Evolutionary conservation across 768 basidiomycete genomes (phyloP), one percentile per base, ranked within the genome.

Genomic region (Grammothele lineata): DNA sequence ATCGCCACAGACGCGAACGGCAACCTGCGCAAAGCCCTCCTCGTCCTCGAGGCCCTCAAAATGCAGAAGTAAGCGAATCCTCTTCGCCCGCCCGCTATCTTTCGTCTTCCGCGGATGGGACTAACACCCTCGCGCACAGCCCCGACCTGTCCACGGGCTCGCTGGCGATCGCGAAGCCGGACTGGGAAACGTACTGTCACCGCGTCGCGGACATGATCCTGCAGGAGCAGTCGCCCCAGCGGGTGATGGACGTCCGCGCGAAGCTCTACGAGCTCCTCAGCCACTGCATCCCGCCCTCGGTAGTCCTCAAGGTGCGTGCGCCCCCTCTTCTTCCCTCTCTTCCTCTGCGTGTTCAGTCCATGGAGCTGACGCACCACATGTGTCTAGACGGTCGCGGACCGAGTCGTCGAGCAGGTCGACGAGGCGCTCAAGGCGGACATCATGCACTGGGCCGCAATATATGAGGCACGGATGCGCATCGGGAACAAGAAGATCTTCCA

Each of bases 391-490:
- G 80, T 98, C 32, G 88, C 94, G 14, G 90, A 92, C 47, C 78
- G 83, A 7, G 78, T 98, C 14, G 83, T 92, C 21, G 87, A 92
- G 37, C 78, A 81, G 50, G 88, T 95, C 4, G 94, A 98, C 63
- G 93, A 97, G 62, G 75, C 74, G 41, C 63, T 99, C 47, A 96
- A 94, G 68, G 81, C 86, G 0, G 92, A 97, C 57, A 83, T 98
- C 57, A 89, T 97, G 75, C 92, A 96, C 62, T 98, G 94, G 94
- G 92, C 95, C 3, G 92, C 96, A 19, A 86, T 95, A 62, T 97
- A 97, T 64, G 94, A 99, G 70, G 78, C 88, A 30, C 85, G 96
- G n/a, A 90, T 98, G 89, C 81, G 92, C n/a, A 73, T 84, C 45
- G 95, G 95, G 4, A 80, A 80, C 61, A 90, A 90, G 65, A 87